Base-by-base conservation (phyloP, 2,329 filamentous ascomycete genomes). In the Pseudocercospora fuligena region DNA sequence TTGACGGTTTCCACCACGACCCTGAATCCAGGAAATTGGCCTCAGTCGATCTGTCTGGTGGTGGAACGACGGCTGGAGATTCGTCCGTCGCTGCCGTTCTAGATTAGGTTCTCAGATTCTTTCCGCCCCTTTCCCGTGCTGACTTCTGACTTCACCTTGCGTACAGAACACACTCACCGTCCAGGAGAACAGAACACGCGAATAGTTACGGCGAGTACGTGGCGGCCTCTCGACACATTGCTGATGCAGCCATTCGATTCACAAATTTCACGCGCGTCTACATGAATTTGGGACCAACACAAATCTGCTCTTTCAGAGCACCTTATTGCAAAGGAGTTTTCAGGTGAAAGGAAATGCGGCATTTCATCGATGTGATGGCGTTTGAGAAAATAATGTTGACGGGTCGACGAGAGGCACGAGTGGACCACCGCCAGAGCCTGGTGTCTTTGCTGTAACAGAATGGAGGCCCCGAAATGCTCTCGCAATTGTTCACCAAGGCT, bases 131-230 rank as follows among this genome's bases (percentile, higher is more conserved):
- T 23, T 47, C 57, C 33, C 33, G 1, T 25, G 57, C 31, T 60
- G 57, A 60, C 57, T 29, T 43, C 36, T 58, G 56, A 60, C 57
- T 47, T 60, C 57, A 57, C n/a, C 61, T 62, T 62, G 46, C 27
- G 25, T 61, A 40, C 27, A 21, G 19, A 31, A 43, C 31, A 12
- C n/a, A 12, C 31, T 19, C 19, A 12, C 11, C 36, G 9, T 29
- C 27, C 2, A n/a, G 36, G 36, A 40, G 36, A 40, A 40, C 14
- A 40, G 2, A 40, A 3, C 4, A n/a, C 36, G 5, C 31, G 12
- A 40, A 14, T 9, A 40, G 9, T 9, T 33, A 33, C 31, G 9
- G 31, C 5, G 9, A 11, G 9, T 33, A 33, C 31, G 31, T 33
- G 31, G 31, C 31, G 31, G 31, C 5, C 31, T 2, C 31, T 33